These are phyloP conservation scores for Lonicera japonica DNA, from an alignment of 129 eudicot species.

Conservation along the genomic window DNA sequence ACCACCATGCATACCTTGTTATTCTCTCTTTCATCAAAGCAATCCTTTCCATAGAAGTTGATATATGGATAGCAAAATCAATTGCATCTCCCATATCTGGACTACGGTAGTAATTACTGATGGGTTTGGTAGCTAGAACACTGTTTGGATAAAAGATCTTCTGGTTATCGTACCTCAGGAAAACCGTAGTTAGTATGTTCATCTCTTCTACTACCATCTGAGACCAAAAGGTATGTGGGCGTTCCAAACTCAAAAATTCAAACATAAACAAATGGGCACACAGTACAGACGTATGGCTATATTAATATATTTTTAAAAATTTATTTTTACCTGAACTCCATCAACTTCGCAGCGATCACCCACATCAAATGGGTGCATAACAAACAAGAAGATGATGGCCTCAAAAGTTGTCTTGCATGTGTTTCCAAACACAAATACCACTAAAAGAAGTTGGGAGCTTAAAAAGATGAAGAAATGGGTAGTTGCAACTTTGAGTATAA, in stretches of 20 bases:
- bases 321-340: slow-evolving; percentile 51
- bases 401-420: slow-evolving; percentile 83
- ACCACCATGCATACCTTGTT: slow-evolving; percentile 33
- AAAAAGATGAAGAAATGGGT: slow-evolving; percentile 62
- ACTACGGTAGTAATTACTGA: slow-evolving; percentile 65
- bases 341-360: slow-evolving; percentile 85
- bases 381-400: slow-evolving; percentile 78
- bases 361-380: slow-evolving; percentile 83
- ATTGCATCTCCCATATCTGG: slow-evolving; percentile 86
- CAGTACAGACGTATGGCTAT: not conserved
- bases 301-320: no score
- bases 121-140: slow-evolving; percentile 66
- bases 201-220: slow-evolving; percentile 92
- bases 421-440: slow-evolving; percentile 72
- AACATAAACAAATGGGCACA: not conserved
- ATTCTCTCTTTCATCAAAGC: slow-evolving; percentile 65
- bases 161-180: slow-evolving; percentile 65
- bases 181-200: slow-evolving; percentile 77
- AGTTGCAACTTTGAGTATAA: slow-evolving; percentile 65
- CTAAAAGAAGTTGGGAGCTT: slow-evolving; percentile 67
- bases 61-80: slow-evolving; percentile 58
- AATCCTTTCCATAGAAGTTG: slow-evolving; percentile 68
- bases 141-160: slow-evolving; percentile 74
- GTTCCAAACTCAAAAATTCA: not conserved
- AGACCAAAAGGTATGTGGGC: not conserved